Evolutionary conservation across 345 rosid genomes (phyloP).

Genomic region (Jatropha curcas): DNA sequence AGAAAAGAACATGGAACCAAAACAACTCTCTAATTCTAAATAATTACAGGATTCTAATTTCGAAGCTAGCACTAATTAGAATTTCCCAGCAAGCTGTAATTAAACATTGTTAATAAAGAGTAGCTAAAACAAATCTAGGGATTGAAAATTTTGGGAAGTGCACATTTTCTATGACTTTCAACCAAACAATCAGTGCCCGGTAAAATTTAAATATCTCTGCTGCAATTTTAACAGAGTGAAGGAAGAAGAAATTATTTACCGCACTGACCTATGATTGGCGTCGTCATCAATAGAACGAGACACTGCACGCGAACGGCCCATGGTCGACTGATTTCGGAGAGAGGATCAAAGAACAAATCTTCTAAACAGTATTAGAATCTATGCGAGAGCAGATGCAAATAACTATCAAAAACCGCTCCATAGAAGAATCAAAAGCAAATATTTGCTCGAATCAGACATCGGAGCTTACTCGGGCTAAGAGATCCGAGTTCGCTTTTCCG

Average conservation of each 20-base stretch:
- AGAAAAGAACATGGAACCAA: neutral
- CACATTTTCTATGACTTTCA: neutral
- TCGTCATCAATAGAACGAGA: slow-evolving; percentile 26
- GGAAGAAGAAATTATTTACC: neutral
- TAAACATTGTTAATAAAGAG: neutral
- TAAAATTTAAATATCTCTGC: neutral
- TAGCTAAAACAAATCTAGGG: neutral
- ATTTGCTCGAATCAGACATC: too few species aligned
- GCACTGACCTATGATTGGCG: slow-evolving; percentile 22
- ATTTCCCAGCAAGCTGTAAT: neutral
- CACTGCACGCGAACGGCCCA: slow-evolving; percentile 40
- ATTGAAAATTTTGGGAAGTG: too few species aligned
- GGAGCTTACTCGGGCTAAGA: too few species aligned
- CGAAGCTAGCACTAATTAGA: too few species aligned
- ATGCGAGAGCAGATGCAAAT: too few species aligned
- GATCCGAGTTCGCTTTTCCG: neutral
- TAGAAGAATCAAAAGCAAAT: too few species aligned
- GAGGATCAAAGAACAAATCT: neutral
- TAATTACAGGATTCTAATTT: too few species aligned
- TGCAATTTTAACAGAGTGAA: too few species aligned
- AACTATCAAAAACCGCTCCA: too few species aligned
- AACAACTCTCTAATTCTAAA: too few species aligned
- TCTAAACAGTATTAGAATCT: neutral
- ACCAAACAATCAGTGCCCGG: neutral
- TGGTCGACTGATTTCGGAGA: slow-evolving; percentile 3